phyloP scores from a whole-genome alignment of 2,329 filamentous ascomycete species.

The Neurospora sp. region DNA sequence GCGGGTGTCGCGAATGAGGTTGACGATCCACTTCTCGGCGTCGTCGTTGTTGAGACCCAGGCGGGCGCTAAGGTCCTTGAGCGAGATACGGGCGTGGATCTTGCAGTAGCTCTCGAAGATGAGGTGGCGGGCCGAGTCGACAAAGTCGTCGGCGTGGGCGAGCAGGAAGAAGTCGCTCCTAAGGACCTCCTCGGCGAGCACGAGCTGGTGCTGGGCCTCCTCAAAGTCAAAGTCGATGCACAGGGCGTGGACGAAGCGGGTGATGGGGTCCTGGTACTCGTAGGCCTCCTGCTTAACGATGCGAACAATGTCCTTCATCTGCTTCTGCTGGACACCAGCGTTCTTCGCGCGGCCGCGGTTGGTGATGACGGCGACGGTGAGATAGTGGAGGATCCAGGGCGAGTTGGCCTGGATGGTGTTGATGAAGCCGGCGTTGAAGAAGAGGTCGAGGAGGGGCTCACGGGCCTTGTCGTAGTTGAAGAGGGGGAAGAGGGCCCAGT shows the following conservation, averaged over 20 bases:
- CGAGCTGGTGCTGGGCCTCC: conserved; percentile 83
- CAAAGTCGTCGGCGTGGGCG: conserved; percentile 74
- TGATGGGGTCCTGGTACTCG: conserved; percentile 93
- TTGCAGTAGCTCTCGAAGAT: conserved; percentile 99
- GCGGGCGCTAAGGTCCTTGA: conserved; percentile 87
- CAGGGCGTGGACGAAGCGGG: conserved; percentile 89
- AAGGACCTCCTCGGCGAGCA: conserved; percentile 81
- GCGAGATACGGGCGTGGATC: conserved; percentile 97
- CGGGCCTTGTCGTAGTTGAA: conserved; percentile 94
- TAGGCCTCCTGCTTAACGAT: conserved; percentile 96
- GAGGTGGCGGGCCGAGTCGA: conserved; percentile 87
- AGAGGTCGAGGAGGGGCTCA: conserved; percentile 85
- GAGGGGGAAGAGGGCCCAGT: conserved; percentile 98
- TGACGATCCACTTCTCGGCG: conserved; percentile 99
- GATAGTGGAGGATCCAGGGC: conserved; percentile 92
- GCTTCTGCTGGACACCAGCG: conserved; percentile 85
- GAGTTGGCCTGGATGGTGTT: conserved; percentile 98
- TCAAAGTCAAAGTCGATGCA: conserved; percentile 97
- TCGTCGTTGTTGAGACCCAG: conserved; percentile 88
- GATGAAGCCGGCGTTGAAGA: conserved; percentile 96
- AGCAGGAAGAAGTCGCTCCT: conserved; percentile 93
- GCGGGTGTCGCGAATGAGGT: conserved; percentile 93
- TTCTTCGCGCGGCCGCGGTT: conserved; percentile 76
- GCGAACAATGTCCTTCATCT: conserved; percentile 92
- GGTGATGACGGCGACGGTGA: conserved; percentile 89